These are phyloP conservation scores for Periconia sp. DNA, from an alignment of 2,329 filamentous ascomycete genomes.

Conservation along the genomic window DNA sequence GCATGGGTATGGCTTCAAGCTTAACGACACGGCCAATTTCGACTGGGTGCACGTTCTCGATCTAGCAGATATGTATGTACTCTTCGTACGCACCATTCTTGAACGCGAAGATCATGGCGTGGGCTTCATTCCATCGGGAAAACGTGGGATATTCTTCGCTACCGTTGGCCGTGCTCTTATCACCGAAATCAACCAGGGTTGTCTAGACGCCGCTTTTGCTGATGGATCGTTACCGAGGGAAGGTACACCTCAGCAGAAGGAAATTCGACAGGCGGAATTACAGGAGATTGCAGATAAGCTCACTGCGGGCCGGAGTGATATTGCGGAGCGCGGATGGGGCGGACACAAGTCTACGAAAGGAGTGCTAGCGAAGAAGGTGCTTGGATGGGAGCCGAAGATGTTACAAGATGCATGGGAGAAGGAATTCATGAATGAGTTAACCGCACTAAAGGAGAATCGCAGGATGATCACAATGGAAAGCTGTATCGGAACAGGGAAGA, in stretches of 20 bases:
- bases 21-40: conserved; percentile 22
- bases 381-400: conserved; percentile 19
- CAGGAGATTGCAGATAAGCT: conserved; percentile 17
- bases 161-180: conserved; percentile 13
- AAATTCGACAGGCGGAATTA: conserved; percentile 11
- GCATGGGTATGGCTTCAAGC: conserved; percentile 22
- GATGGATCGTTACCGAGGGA: conserved; percentile 15
- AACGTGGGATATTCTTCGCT: conserved; percentile 17
- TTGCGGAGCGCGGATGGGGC: conserved; percentile 16
- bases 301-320: conserved; percentile 10
- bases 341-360: conserved; percentile 18
- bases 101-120: conserved; percentile 17
- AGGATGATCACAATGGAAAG: conserved; percentile 11
- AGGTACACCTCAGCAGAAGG: conserved; percentile 14
- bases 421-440: conserved; percentile 17
- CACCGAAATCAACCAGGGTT: conserved; percentile 15
- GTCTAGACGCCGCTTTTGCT: conserved; percentile 18
- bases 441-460: conserved; percentile 13
- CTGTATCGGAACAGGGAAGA: conserved; percentile 13
- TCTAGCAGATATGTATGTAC: conserved; percentile 18
- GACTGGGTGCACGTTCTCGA: conserved; percentile 22
- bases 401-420: conserved; percentile 15
- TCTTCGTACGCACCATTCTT: conserved; percentile 15
- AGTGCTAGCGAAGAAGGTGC: conserved; percentile 9
- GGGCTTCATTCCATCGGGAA: conserved; percentile 15